A percentile compares a stretch with the other conserved stretches of the same genome.
Conservation (phyloP, 148 eudicot species). For the Hydrangea macrophylla region DNA sequence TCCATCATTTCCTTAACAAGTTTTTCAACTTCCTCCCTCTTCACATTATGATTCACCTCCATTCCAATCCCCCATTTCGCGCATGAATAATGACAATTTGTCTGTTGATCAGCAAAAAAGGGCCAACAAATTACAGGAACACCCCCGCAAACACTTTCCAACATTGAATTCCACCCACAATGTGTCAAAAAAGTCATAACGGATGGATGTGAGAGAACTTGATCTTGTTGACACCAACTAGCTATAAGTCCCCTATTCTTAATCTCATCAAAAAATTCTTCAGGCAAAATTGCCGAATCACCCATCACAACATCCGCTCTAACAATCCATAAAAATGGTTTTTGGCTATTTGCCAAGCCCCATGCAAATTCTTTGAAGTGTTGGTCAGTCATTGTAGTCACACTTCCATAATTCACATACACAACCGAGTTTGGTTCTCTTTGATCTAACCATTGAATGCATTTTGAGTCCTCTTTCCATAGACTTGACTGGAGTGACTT, state of each 20-base stretch:
- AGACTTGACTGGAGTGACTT: slow-evolving; percentile 17
- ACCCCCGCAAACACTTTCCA: slow-evolving; percentile 21
- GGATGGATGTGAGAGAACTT: slow-evolving; percentile 30
- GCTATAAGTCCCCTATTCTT: slow-evolving; percentile 18
- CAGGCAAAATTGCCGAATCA: neutral
- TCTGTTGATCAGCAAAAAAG: slow-evolving; percentile 27
- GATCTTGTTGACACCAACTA: slow-evolving; percentile 30
- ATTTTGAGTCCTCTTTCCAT: slow-evolving; percentile 23
- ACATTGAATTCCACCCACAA: slow-evolving; percentile 36
- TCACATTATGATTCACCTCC: slow-evolving; percentile 23
- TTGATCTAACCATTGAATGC: slow-evolving; percentile 18
- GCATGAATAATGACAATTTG: slow-evolving; percentile 26
- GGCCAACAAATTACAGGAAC: slow-evolving; percentile 36
- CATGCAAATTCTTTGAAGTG: slow-evolving; percentile 32
- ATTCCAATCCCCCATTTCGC: slow-evolving; percentile 28
- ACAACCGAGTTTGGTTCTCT: slow-evolving; percentile 22
- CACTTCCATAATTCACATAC: slow-evolving; percentile 29
- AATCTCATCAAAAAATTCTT: slow-evolving; percentile 19
- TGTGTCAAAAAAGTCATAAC: slow-evolving; percentile 17
- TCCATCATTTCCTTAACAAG: slow-evolving; percentile 13
- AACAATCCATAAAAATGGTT: slow-evolving; percentile 28
- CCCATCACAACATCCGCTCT: slow-evolving; percentile 11
- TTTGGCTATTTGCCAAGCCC: slow-evolving; percentile 32
- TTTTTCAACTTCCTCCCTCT: slow-evolving; percentile 18
- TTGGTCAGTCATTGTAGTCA: slow-evolving; percentile 13